Percentiles rank a stretch among this genome's conserved stretches.
These are phyloP conservation scores for Sarocladium strictum DNA, from an alignment of 2,329 filamentous ascomycete genomes.

Conservation along the genomic window DNA sequence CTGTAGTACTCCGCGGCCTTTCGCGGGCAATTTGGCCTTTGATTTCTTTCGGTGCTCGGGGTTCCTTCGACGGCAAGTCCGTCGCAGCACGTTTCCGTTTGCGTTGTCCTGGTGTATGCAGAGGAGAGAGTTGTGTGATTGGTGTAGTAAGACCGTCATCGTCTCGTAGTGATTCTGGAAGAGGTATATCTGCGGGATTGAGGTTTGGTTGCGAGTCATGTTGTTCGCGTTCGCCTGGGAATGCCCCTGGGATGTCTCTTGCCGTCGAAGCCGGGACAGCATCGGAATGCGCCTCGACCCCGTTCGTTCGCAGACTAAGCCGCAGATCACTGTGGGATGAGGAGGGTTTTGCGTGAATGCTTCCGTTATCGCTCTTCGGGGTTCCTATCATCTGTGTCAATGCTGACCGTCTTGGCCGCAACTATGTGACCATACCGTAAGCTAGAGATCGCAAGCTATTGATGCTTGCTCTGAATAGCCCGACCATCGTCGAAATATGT, in stretches of 20 bases:
- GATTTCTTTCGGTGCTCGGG: not conserved
- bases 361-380: not conserved
- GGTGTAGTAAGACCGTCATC: not conserved
- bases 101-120: not conserved
- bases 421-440: not conserved
- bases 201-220: not conserved
- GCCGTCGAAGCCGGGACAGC: not conserved
- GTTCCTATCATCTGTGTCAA: not conserved
- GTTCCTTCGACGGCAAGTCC: not conserved
- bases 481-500: not conserved
- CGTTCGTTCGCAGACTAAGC: not conserved
- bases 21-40: not conserved
- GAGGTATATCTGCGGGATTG: not conserved
- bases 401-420: not conserved
- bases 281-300: not conserved
- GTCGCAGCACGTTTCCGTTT: constrained; percentile 3
- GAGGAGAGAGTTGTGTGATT: not conserved
- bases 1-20: not conserved
- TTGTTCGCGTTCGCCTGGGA: not conserved
- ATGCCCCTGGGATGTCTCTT: not conserved
- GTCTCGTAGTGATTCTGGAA: not conserved
- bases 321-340: not conserved
- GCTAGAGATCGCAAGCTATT: constrained; percentile 1
- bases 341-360: not conserved
- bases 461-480: not conserved